phyloP scores from a whole-genome alignment of 1,284 basidiomycete species.

The Grifola frondosa region DNA sequence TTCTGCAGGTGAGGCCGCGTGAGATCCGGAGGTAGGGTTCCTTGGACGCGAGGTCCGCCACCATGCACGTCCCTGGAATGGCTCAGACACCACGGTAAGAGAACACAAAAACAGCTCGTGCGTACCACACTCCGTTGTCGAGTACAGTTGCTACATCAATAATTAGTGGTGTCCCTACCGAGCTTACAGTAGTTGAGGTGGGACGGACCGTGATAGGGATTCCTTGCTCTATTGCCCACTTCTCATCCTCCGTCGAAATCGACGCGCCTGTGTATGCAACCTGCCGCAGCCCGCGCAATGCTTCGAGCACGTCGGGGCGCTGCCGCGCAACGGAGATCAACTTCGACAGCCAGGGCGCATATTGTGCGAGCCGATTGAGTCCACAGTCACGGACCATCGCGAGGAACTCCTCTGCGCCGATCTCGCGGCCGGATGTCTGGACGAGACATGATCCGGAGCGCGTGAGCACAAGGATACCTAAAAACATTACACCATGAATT shows the following conservation, averaged over 20 bases:
- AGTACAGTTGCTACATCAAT: slow-evolving; percentile 15
- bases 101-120: neutral
- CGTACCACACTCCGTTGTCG: slow-evolving; percentile 20
- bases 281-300: slow-evolving; percentile 29
- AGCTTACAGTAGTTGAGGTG: neutral
- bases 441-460: slow-evolving; percentile 28
- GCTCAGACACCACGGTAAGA: neutral
- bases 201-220: slow-evolving; percentile 22
- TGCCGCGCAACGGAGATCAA: slow-evolving; percentile 26
- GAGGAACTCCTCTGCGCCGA: slow-evolving; percentile 31
- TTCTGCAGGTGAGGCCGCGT: slow-evolving; percentile 14
- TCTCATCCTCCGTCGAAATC: slow-evolving; percentile 27
- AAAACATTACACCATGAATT: neutral
- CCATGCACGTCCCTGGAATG: slow-evolving; percentile 18
- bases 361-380: slow-evolving; percentile 30
- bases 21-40: slow-evolving; percentile 22
- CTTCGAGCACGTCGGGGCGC: slow-evolving; percentile 21
- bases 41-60: slow-evolving; percentile 21
- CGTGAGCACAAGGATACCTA: slow-evolving; percentile 28
- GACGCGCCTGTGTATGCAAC: slow-evolving; percentile 31
- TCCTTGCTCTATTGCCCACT: slow-evolving; percentile 25
- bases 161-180: neutral
- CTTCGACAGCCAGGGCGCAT: slow-evolving; percentile 32
- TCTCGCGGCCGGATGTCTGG: slow-evolving; percentile 30
- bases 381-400: slow-evolving; percentile 30